Conservation (phyloP, 2,329 filamentous ascomycete genomes). For the Fusarium duplospermum region DNA sequence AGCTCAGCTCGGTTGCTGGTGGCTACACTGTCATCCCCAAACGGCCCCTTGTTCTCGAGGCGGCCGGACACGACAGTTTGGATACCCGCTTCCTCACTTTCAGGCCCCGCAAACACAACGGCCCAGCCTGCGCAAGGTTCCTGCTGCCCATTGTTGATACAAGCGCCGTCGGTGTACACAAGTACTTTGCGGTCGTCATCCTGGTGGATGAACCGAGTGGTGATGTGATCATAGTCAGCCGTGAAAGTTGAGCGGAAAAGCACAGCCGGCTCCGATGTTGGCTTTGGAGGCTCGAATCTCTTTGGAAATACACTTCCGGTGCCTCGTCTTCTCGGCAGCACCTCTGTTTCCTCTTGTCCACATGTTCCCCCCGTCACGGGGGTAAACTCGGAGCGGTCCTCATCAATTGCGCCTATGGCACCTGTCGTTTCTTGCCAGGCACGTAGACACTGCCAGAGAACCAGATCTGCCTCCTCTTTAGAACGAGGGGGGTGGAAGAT, state of each 20-base stretch:
- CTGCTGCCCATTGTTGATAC: constrained; percentile 53
- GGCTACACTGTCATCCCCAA: constrained; percentile 48
- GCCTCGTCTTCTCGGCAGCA: neutral
- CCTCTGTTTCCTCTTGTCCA: neutral
- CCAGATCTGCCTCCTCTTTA: constrained; percentile 11
- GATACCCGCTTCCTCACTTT: neutral
- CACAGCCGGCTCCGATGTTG: neutral
- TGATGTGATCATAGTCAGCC: neutral
- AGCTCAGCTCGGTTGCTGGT: constrained; percentile 56
- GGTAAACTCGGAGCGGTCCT: neutral
- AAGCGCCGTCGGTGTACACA: constrained; percentile 59
- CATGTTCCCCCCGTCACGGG: neutral
- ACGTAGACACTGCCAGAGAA: constrained; percentile 3
- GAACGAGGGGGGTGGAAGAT: neutral
- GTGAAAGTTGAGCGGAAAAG: neutral
- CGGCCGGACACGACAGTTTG: constrained; percentile 34
- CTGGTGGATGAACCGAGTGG: constrained; percentile 16
- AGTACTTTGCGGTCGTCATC: constrained; percentile 43
- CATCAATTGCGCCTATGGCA: neutral
- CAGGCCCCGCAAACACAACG: constrained; percentile 42
- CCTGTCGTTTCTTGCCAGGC: constrained; percentile 16
- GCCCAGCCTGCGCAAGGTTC: constrained; percentile 55
- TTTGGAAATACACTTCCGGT: constrained; percentile 12
- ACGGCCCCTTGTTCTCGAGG: constrained; percentile 58
- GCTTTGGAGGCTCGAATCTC: neutral